Percentiles rank a stretch among this genome's conserved stretches.
phyloP scores from a whole-genome alignment of 331 rosid genomes.

The Rhamnella rubrinervis region DNA sequence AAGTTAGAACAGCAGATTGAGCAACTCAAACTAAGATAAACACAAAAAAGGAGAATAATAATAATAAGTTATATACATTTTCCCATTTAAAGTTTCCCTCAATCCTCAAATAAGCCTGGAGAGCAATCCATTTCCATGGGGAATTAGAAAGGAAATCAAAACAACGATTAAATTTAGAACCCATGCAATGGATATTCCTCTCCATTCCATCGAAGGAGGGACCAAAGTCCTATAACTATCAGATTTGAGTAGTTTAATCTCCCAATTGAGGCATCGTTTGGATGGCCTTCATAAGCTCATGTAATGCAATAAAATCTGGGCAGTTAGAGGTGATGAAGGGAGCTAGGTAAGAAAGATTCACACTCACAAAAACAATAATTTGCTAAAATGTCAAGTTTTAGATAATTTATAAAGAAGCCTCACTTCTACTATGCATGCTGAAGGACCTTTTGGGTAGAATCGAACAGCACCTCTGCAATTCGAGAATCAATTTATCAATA shows the following conservation, averaged over 20 bases:
- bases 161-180: not conserved
- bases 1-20: constrained; percentile 12
- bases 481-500: constrained; percentile 36
- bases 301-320: not conserved
- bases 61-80: not conserved
- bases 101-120: not conserved
- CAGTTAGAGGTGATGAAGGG: not conserved
- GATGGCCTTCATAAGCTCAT: constrained; percentile 8
- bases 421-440: constrained; percentile 80
- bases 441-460: constrained; percentile 85
- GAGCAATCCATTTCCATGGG: not conserved
- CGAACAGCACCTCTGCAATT: constrained; percentile 92
- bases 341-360: not conserved
- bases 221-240: not conserved
- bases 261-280: constrained; percentile 1
- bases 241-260: not conserved
- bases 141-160: not conserved
- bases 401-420: constrained; percentile 35
- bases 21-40: not conserved
- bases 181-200: not conserved
- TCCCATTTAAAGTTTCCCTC: not conserved
- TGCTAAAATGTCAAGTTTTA: constrained; percentile 7
- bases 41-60: not conserved
- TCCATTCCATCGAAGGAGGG: not conserved
- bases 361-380: not conserved